Evolutionary conservation across 345 rosid genomes (phyloP), one percentile per base, ranked within the genome.

Genomic region (Salix suchowensis): DNA sequence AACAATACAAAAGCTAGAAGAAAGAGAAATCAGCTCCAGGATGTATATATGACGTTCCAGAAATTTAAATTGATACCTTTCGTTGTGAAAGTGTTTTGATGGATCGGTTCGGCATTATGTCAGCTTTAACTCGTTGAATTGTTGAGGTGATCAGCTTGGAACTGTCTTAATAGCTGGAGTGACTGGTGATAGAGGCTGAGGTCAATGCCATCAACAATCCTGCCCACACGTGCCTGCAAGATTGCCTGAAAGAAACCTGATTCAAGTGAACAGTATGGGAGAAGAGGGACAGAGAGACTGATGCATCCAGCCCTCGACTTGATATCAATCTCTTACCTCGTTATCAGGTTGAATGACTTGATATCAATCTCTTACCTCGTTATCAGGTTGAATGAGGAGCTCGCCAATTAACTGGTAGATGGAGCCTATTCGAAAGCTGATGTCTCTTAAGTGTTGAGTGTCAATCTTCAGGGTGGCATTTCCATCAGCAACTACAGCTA

Each of bases 181-280:
- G 94, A 83, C 67, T 88, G 92, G n/a, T 81, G 82, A 77, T 91
- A 90, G 54, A 95, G 97, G 70, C 85, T 81, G 32, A 95, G 87
- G 76, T 93, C 96, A 24, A 89, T 85, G 73, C 98, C 98, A 23
- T 91, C 96, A 28, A 89, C 94, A 76, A 88, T 91, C 82, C 97
- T 86, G 52, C 94, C 96, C 15, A 88, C 92, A 24, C 98, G 90
- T 50, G 95, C 97, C 84, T 69, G 88, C 85, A 91, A 82, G 48
- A 89, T 74, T 14, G 85, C 93, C 98, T 91, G 88, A 72, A 73
- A 77, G 32, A 19, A 85, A 60, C 26, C 13, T 7, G 23, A 15
- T 10, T 1, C 23, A 30, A 37, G 2, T 39, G 36, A 52, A 62
- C 7, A 23, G 61, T 44, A 13, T 18, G 32, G 7, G 11, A 1